Base-by-base conservation (phyloP, 2,329 filamentous ascomycete genomes). In the Cytospora chrysosperma region DNA sequence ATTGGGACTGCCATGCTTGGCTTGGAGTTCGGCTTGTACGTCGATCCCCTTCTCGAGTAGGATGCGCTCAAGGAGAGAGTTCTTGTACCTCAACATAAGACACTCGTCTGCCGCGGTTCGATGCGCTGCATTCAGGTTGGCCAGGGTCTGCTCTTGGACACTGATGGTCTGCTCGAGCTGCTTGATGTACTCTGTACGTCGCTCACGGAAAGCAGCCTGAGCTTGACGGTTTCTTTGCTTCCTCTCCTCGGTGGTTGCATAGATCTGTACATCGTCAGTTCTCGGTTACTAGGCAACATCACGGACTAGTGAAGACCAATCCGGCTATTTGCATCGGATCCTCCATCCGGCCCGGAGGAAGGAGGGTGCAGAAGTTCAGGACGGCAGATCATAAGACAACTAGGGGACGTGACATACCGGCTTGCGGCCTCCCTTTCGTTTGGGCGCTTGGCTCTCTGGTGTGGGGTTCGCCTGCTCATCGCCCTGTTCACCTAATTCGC, bases 161-260 rank as follows among this genome's bases (percentile, higher is more conserved):
- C 95, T 94, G 77, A 99, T 98, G 62, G 93, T 96, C 71, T 94
- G 92, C 79, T 99, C 95, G 28, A 99, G 85, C 77, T 99, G 95
- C 81, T 98, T 98, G 81, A 99, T 99, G 77, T 99, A 99, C 81
- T 99, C 95, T 61, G 94, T 98, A 64, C 95, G 89, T 69, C 95
- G 90, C 79, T 99, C 95, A 70, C 95, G 89, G 73, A 99, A 99
- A 63, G 95, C 95, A 61, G 95, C 95, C 79, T 99, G 95, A 55
- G 95, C 95, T 80, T 98, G 95, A 70, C 95, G 85, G 75, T 99
- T 99, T 69, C 95, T 88, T 79, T 98, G 95, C 81, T 99, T 98
- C 73, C 95, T 89, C 79, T 99, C 95, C 77, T 99, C 95, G 13
- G 95, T 98, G 40, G 95, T 99, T 61, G 95, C 95, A 83, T 99